phyloP scores from a whole-genome alignment of 139 green algal genomes.

The Chlamydomonas incerta region DNA sequence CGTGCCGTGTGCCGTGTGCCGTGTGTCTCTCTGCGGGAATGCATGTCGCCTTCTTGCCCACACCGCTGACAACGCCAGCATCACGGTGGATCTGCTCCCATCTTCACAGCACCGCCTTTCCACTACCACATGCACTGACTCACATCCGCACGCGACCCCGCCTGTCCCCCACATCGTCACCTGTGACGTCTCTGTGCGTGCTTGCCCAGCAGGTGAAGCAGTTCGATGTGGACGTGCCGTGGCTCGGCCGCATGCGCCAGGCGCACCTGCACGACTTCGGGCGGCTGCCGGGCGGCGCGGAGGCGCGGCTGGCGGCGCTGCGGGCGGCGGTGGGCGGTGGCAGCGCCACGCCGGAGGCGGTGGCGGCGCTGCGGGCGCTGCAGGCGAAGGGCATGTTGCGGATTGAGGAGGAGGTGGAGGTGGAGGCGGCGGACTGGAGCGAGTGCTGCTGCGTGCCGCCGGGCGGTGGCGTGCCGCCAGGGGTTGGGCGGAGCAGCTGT shows the following conservation, averaged over 20 bases:
- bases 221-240: constrained; percentile 4
- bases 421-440: constrained; percentile 19
- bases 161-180: too few species aligned
- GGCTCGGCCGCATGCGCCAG: not conserved
- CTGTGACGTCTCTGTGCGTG: too few species aligned
- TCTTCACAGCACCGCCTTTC: too few species aligned
- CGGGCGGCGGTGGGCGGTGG: not conserved
- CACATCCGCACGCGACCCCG: too few species aligned
- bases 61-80: too few species aligned
- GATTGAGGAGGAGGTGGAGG: not conserved
- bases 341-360: constrained; percentile 25
- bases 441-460: not conserved
- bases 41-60: too few species aligned
- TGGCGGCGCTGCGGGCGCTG: not conserved
- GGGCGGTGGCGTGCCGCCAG: too few species aligned
- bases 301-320: not conserved
- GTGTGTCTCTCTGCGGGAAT: too few species aligned
- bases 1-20: too few species aligned
- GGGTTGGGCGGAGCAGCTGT: too few species aligned
- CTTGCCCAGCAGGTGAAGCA: constrained; percentile 1
- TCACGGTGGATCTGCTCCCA: too few species aligned
- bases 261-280: not conserved
- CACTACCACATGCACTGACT: too few species aligned
- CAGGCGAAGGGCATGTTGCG: not conserved
- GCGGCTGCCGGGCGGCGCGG: not conserved